Base-by-base conservation (phyloP, 169 alveolate species). In the Eimeria brunetti region DNA sequence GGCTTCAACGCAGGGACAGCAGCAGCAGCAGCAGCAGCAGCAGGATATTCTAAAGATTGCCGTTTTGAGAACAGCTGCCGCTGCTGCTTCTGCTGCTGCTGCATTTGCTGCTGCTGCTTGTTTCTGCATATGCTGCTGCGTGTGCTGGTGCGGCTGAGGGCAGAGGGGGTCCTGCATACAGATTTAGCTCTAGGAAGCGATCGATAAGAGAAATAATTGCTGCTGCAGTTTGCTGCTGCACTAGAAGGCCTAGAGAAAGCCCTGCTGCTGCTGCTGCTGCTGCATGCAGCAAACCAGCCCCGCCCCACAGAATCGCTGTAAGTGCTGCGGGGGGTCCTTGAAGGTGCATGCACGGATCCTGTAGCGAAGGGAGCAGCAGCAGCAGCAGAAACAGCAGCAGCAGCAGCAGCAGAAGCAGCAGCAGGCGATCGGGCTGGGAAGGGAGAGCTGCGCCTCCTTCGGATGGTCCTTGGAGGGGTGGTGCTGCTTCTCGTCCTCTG, bases 261-360 rank as follows among this genome's bases (percentile, higher is more conserved):
- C 44, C 33, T 22, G 38, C 44, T 60, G 5, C 80, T 18, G 38
- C 6, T 24, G 38, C 64, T n/a, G n/a, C n/a, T n/a, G n/a, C n/a
- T n/a, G n/a, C n/a, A 2, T 33, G 51, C 73, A 11, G 91, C 9
- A 18, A n/a, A n/a, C 91, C 91, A 62, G 4, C 53, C 41, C 38
- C 78, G 18, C 24, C 91, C 91, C 12, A 85, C 91, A 11, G 91
- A 85, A n/a, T 85, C 95, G n/a, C 83, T 73, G 91, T 91, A 91
- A 36, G 90, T 91, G 85, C 95, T 91, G 8, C 95, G 81, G 11
- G 95, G 95, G 8, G 95, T 91, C 18, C 90, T 67, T 30, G 76
- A 16, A 1, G 95, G 95, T 36, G 90, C 80, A 91, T 91, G 84
- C 56, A 91, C 81, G 12, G 75, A 67, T 16, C 95, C 90, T 22